Evolutionary conservation across 2,329 filamentous ascomycete genomes (phyloP).

Genomic region (Alternaria triticina): DNA sequence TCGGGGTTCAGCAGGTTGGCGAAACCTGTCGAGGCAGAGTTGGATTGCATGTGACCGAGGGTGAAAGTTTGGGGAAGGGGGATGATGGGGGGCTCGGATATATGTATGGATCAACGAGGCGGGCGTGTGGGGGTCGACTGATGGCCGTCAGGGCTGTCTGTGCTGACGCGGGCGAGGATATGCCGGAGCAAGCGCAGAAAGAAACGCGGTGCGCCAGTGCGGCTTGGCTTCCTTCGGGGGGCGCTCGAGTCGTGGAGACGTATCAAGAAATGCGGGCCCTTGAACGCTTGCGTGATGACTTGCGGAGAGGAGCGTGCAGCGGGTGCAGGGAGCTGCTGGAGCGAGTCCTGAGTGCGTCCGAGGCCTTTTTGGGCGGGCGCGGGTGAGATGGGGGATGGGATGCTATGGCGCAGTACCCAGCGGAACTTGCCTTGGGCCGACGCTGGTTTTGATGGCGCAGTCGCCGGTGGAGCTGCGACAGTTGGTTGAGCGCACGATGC

Average conservation of each 20-base stretch:
- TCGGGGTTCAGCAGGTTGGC: slow-evolving; percentile 50
- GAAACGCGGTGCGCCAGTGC: slow-evolving; percentile 29
- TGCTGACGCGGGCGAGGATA: slow-evolving; percentile 37
- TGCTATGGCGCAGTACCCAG: slow-evolving; percentile 14
- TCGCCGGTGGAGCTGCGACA: slow-evolving; percentile 18
- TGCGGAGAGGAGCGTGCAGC: slow-evolving; percentile 26
- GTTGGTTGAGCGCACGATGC: slow-evolving; percentile 21
- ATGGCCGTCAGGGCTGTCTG: slow-evolving; percentile 35
- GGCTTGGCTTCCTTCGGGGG: slow-evolving; percentile 23
- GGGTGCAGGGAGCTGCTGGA: slow-evolving; percentile 21
- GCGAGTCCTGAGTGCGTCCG: slow-evolving; percentile 6
- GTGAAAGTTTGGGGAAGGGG: slow-evolving; percentile 47
- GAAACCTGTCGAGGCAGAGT: slow-evolving; percentile 44
- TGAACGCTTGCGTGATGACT: slow-evolving; percentile 20
- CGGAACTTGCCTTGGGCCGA: slow-evolving; percentile 19
- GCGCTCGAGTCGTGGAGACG: slow-evolving; percentile 22
- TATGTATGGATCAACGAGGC: slow-evolving; percentile 41
- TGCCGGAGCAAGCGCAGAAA: slow-evolving; percentile 30
- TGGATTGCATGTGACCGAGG: slow-evolving; percentile 50
- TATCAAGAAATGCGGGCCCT: slow-evolving; percentile 29
- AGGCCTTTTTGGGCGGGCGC: slow-evolving; percentile 6
- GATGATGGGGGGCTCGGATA: slow-evolving; percentile 45
- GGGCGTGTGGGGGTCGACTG: slow-evolving; percentile 38
- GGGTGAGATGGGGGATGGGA: slow-evolving; percentile 12
- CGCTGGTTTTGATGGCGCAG: slow-evolving; percentile 10